Percentiles rank a stretch among this genome's conserved stretches.
Evolutionary conservation across 306 rosid species (phyloP).

Genomic region (Potentilla sterilis): DNA sequence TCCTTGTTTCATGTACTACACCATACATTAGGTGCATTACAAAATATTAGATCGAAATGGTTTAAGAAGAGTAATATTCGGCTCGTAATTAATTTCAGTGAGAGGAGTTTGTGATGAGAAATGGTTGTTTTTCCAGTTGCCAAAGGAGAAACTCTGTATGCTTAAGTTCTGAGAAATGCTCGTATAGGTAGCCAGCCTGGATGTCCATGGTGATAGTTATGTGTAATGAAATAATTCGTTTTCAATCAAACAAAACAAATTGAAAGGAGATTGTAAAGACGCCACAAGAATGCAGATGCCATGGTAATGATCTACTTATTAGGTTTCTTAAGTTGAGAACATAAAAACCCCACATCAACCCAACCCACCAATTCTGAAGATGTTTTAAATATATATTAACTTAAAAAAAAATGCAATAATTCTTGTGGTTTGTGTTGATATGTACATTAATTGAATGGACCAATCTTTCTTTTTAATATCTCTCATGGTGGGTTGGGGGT

Average conservation of each 20-base stretch:
- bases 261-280: not conserved
- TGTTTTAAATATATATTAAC: not conserved
- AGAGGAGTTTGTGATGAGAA: too few relatives aligned
- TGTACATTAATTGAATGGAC: not conserved
- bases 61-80: too few relatives aligned
- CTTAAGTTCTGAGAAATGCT: not conserved
- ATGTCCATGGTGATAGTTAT: not conserved
- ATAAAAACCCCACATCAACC: conserved; percentile 31
- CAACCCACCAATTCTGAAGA: conserved; percentile 16
- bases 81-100: too few relatives aligned
- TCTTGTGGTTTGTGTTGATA: not conserved
- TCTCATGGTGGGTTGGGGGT: conserved; percentile 16
- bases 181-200: not conserved
- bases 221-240: not conserved
- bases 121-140: not conserved
- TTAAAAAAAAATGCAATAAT: conserved; percentile 23
- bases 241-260: not conserved
- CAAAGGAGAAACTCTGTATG: not conserved
- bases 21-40: not conserved
- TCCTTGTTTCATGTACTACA: not conserved
- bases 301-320: not conserved
- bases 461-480: not conserved
- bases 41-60: not conserved
- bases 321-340: conserved; percentile 13
- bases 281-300: not conserved